Percentiles rank a stretch among this genome's conserved stretches.
phyloP scores from a whole-genome alignment of 1,284 basidiomycete species.

The Fomitopsis betulina region DNA sequence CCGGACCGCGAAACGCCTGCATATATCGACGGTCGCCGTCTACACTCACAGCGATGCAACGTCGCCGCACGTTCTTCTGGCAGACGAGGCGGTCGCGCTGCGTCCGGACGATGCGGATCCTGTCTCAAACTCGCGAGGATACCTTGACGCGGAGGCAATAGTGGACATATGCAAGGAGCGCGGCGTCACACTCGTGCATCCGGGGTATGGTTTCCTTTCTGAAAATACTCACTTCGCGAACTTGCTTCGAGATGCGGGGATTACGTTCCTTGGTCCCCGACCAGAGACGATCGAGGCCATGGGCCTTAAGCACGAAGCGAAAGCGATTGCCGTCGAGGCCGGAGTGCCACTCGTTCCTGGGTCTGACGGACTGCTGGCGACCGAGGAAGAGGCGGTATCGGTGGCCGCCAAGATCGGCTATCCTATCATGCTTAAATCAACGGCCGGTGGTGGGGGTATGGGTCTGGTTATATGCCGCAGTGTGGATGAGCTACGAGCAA shows the following conservation, averaged over 20 bases:
- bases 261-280: conserved; percentile 60
- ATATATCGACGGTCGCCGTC: conserved; percentile 45
- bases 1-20: conserved; percentile 44
- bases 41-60: conserved; percentile 53
- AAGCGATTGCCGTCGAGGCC: conserved; percentile 43
- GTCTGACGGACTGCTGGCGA: conserved; percentile 40
- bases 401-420: conserved; percentile 45
- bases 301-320: conserved; percentile 63
- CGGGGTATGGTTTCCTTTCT: conserved; percentile 66
- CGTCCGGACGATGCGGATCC: conserved; percentile 17
- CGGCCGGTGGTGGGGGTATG: conserved; percentile 71
- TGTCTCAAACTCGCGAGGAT: conserved; percentile 28
- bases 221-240: conserved; percentile 60
- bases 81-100: conserved; percentile 43
- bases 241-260: conserved; percentile 39
- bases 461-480: conserved; percentile 56
- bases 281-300: conserved; percentile 49
- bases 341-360: conserved; percentile 57
- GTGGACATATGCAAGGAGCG: conserved; percentile 40
- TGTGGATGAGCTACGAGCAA: conserved; percentile 35
- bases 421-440: conserved; percentile 68
- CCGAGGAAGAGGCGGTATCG: conserved; percentile 39
- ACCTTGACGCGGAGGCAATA: conserved; percentile 39
- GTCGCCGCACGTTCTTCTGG: conserved; percentile 48
- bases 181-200: conserved; percentile 53